These are phyloP conservation scores for Talaromyces amestolkiae DNA, from an alignment of 2,329 filamentous ascomycete genomes.

Conservation along the genomic window DNA sequence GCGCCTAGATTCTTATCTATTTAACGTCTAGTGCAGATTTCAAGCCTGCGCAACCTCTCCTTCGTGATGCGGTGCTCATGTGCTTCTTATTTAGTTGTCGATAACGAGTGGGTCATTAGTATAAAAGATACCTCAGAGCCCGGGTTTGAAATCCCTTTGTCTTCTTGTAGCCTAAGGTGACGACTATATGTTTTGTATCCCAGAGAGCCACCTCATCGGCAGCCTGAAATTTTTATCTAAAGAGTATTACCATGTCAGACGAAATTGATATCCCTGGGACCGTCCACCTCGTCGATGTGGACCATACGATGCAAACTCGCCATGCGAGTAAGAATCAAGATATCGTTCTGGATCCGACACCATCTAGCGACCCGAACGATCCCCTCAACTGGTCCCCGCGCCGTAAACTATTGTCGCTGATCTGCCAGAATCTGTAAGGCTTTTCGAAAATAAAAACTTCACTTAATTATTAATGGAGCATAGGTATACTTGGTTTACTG, in stretches of 20 bases:
- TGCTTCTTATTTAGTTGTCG: background rate
- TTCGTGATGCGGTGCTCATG: background rate
- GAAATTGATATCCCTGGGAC: slow-evolving; percentile 39
- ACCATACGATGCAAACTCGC: slow-evolving; percentile 34
- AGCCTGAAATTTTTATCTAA: background rate
- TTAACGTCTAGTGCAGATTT: background rate
- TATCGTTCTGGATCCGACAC: slow-evolving; percentile 44
- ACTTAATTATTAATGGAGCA: background rate
- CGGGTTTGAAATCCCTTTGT: background rate
- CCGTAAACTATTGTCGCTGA: slow-evolving; percentile 43
- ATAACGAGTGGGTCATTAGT: background rate
- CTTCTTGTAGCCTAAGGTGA: background rate
- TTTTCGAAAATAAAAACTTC: background rate
- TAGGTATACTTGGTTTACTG: slow-evolving; percentile 34
- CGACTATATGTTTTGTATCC: background rate
- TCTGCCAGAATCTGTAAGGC: slow-evolving; percentile 43
- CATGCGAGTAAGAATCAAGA: slow-evolving; percentile 35
- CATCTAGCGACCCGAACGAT: slow-evolving; percentile 48
- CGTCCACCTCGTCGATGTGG: slow-evolving; percentile 44
- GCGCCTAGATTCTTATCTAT: background rate
- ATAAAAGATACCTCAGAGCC: background rate
- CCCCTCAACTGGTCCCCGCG: slow-evolving; percentile 45
- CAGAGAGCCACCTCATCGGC: background rate
- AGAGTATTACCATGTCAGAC: background rate
- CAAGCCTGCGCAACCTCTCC: background rate